phyloP scores from a whole-genome alignment of 2,329 filamentous ascomycete genomes.

The Emergomyces africanus region DNA sequence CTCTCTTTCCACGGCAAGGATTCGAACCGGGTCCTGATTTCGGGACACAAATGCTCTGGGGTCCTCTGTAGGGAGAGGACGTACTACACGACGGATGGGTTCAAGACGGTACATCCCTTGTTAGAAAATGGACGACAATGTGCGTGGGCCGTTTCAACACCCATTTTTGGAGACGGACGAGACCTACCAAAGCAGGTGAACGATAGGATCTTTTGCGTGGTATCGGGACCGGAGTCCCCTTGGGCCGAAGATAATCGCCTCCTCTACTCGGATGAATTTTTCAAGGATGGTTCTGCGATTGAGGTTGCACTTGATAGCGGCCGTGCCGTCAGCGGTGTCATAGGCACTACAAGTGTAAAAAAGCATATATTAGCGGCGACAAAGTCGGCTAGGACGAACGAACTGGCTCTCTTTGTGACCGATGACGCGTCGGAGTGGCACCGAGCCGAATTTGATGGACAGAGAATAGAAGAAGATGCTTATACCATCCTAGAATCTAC shows the following conservation, averaged over 20 bases:
- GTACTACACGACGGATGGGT: constrained; percentile 75
- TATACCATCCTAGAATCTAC: constrained; percentile 95
- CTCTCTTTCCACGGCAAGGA: constrained; percentile 75
- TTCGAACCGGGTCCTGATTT: constrained; percentile 73
- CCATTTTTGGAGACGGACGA: constrained; percentile 44
- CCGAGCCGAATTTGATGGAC: constrained; percentile 74
- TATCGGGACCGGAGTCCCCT: constrained; percentile 57
- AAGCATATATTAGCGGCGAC: constrained; percentile 77
- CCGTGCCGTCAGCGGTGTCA: constrained; percentile 63
- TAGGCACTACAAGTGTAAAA: constrained; percentile 73
- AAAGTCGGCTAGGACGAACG: constrained; percentile 64
- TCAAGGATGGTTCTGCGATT: constrained; percentile 42
- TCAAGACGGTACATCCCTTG: constrained; percentile 54
- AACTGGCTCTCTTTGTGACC: constrained; percentile 84
- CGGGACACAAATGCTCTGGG: constrained; percentile 55
- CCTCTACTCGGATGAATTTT: constrained; percentile 72
- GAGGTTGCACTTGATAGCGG: constrained; percentile 67
- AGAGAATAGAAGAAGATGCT: constrained; percentile 69
- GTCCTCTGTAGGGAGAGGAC: constrained; percentile 50
- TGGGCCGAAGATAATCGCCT: constrained; percentile 64
- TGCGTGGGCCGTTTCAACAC: constrained; percentile 72
- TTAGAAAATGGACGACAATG: constrained; percentile 61
- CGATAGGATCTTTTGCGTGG: constrained; percentile 67
- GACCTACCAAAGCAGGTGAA: constrained; percentile 53
- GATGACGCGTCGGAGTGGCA: constrained; percentile 80